Conservation (phyloP, 768 basidiomycete species). For the Tubosaeta sp. region DNA sequence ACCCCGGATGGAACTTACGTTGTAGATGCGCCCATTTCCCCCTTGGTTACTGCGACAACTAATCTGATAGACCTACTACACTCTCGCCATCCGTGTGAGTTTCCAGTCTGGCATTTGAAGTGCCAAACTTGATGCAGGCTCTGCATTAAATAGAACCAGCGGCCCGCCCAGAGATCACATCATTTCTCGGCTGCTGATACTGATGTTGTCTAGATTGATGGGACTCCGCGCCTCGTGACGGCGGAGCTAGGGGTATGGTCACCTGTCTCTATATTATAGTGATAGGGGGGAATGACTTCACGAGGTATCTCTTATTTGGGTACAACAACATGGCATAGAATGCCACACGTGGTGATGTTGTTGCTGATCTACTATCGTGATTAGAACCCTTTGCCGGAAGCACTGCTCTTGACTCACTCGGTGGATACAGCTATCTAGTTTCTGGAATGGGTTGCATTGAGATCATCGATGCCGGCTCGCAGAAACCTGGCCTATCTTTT, state of each 20-base stretch:
- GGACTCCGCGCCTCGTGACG: slow-evolving; percentile 26
- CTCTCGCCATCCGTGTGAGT: slow-evolving; percentile 20
- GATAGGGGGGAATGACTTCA: no score
- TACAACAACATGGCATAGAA: background rate
- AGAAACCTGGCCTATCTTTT: slow-evolving; percentile 4
- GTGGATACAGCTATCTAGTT: slow-evolving; percentile 70
- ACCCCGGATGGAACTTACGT: slow-evolving; percentile 46
- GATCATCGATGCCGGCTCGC: slow-evolving; percentile 44
- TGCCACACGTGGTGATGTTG: slow-evolving; percentile 36
- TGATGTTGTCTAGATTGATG: slow-evolving; percentile 33
- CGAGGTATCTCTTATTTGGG: no score
- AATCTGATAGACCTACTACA: slow-evolving; percentile 26
- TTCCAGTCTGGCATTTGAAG: background rate
- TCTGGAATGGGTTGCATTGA: slow-evolving; percentile 55
- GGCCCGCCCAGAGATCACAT: slow-evolving; percentile 11
- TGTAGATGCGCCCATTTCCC: slow-evolving; percentile 40
- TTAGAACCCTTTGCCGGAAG: slow-evolving; percentile 62
- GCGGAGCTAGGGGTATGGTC: slow-evolving; percentile 28
- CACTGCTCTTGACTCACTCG: slow-evolving; percentile 65
- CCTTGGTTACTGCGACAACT: slow-evolving; percentile 44
- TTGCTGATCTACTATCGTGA: slow-evolving; percentile 45
- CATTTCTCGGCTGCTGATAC: slow-evolving; percentile 7
- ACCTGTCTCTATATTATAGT: slow-evolving; percentile 33
- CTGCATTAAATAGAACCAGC: slow-evolving; percentile 7
- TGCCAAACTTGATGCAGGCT: background rate